Conservation (phyloP, 1,139 yeast species). For the Candida frijolesensis region DNA sequence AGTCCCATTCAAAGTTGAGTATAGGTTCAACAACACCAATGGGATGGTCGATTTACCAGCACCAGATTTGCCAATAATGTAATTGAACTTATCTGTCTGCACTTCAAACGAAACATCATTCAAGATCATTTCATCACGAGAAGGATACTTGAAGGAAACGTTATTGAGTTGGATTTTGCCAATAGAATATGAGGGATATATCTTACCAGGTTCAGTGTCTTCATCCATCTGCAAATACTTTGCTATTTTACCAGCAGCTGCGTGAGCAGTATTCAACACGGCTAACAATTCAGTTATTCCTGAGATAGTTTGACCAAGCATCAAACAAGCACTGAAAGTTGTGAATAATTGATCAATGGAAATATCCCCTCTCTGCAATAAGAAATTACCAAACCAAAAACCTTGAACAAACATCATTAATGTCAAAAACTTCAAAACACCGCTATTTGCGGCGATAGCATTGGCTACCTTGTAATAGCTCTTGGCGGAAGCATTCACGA, state of each 20-base stretch:
- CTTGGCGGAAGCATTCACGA: conserved; percentile 45
- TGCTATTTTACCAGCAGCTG: conserved; percentile 51
- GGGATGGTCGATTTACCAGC: conserved; percentile 89
- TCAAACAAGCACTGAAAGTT: conserved; percentile 78
- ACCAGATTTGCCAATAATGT: conserved; percentile 83
- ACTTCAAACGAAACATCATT: conserved; percentile 48
- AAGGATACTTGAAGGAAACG: conserved; percentile 64
- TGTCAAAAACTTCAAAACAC: conserved; percentile 57
- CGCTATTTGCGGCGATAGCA: conserved; percentile 58
- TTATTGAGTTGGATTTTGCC: conserved; percentile 55
- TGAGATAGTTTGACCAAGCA: conserved; percentile 62
- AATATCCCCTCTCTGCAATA: conserved; percentile 55
- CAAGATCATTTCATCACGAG: conserved; percentile 52
- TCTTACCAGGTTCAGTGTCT: background rate
- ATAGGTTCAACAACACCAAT: conserved; percentile 61
- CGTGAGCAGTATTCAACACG: conserved; percentile 61
- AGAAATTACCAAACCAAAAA: conserved; percentile 81
- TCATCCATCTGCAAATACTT: conserved; percentile 10
- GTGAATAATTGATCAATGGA: conserved; percentile 70
- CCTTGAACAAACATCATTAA: conserved; percentile 86
- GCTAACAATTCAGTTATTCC: conserved; percentile 55
- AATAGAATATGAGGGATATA: conserved; percentile 30
- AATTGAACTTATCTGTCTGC: conserved; percentile 51
- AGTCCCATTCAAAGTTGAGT: conserved; percentile 60
- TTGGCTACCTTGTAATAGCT: conserved; percentile 51